phyloP scores from a whole-genome alignment of 805 yeast genomes.

The Tetrapisispora iriomotensis region DNA sequence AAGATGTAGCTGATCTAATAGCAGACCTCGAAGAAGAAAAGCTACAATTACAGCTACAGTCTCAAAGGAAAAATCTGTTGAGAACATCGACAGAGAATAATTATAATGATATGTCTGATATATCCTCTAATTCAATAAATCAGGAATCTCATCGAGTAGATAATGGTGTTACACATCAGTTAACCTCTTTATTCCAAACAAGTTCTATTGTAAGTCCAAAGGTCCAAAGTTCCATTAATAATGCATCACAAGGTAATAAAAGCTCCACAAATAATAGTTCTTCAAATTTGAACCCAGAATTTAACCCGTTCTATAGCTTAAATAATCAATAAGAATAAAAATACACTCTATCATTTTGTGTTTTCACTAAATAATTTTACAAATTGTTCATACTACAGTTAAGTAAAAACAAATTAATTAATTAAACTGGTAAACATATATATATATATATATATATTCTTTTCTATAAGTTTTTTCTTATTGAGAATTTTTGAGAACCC shows the following conservation, averaged over 20 bases:
- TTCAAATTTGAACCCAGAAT: background rate
- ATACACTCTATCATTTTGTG: background rate
- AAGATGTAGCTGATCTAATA: constrained; percentile 39
- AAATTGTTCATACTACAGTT: too few species aligned
- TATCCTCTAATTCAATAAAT: background rate
- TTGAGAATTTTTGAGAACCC: constrained; percentile 10
- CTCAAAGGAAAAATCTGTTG: constrained; percentile 17
- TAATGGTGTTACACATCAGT: background rate
- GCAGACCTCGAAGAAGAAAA: constrained; percentile 22
- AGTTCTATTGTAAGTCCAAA: constrained; percentile 10
- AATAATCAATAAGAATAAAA: background rate
- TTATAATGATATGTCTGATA: constrained; percentile 2
- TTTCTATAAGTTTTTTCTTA: constrained; percentile 8
- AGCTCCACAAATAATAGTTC: background rate
- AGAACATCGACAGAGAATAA: constrained; percentile 9
- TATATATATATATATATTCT: background rate
- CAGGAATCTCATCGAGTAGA: background rate
- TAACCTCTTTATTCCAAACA: constrained; percentile 7
- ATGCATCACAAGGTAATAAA: background rate
- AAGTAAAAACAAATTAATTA: background rate
- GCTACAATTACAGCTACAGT: constrained; percentile 14
- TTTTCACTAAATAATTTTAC: too few species aligned
- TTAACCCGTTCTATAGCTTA: constrained; percentile 4
- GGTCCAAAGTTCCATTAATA: background rate
- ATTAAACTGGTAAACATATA: background rate